Evolutionary conservation across 345 rosid genomes (phyloP), one percentile per base, ranked within the genome.

Genomic region (Heritiera fomes): DNA sequence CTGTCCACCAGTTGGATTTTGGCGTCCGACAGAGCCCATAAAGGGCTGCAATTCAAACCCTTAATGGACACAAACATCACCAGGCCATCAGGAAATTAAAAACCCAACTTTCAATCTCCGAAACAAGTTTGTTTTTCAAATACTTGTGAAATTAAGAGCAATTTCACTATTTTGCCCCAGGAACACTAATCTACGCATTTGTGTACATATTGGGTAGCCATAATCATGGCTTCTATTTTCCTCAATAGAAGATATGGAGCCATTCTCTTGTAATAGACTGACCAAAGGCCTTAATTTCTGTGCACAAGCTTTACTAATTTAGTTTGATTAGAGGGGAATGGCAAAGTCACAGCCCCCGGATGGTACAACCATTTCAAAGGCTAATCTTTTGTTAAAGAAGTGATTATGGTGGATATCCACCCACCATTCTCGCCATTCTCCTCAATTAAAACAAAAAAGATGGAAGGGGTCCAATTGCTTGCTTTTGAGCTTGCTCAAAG

Each of bases 401-500:
- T 32, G 60, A 71, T 71, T 55, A 53, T 72, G 76, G 63, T 55
- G 38, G 75, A 34, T 72, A 72, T 49, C 81, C 80, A 77, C 77
- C 84, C 80, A 79, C 58, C 28, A 18, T 68, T 17, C 75, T 45
- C 15, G 11, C 30, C 30, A 53, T 71, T 74, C 73, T 73, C 38
- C 62, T 78, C 30, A 77, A 49, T 71, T 32, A 66, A 47, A 34
- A 34, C 38, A 75, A 49, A 55, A 15, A 43, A 14, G 6, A n/a
- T 1, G 17, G 38, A 77, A 58, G 3, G 84, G 82, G 87, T 77
- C 87, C 84, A 67, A 34, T 55, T 38, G 7, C 86, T 55, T 38
- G 7, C 86, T 83, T 81, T 83, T 75, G 77, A 53, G 80, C 78
- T 34, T 59, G 82, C 68, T 73, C 68, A 82, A 73, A 70, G 76